These are phyloP conservation scores for Borovskyia barvae DNA, from an alignment of 208 protist species.

Conservation along the genomic window DNA sequence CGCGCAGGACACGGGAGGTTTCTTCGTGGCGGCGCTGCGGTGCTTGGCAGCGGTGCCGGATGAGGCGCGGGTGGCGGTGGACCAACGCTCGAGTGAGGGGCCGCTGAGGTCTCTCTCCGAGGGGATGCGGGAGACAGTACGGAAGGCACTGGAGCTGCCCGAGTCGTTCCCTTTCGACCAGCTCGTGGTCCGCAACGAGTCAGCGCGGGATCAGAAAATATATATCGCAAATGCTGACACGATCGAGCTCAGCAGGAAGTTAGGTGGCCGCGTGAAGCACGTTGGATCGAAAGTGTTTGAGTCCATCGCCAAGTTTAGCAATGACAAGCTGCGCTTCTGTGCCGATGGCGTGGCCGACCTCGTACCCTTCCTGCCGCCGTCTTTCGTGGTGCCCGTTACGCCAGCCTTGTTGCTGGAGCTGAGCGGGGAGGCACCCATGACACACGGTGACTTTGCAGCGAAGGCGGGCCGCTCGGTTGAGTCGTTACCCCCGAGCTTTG, in stretches of 20 bases:
- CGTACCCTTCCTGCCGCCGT: conserved; percentile 39
- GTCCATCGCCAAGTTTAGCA: conserved; percentile 75
- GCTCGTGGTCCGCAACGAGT: conserved; percentile 63
- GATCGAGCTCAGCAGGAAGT: conserved; percentile 41
- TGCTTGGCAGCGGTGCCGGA: conserved; percentile 59
- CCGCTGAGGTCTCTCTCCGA: conserved; percentile 46
- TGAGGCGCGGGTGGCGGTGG: conserved; percentile 6
- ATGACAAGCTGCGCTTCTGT: conserved; percentile 75
- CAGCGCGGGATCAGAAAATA: conserved; percentile 68
- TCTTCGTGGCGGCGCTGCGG: conserved; percentile 94
- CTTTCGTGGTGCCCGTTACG: conserved; percentile 42
- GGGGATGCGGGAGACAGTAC: conserved; percentile 35
- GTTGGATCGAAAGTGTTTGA: conserved; percentile 88
- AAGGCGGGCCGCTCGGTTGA: conserved; percentile 16
- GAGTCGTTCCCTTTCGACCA: conserved; percentile 54
- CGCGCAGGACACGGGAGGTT: conserved; percentile 95
- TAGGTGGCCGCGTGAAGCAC: conserved; percentile 65
- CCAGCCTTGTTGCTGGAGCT: conserved; percentile 49
- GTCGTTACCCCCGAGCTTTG: conserved; percentile 42
- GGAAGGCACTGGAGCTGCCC: conserved; percentile 46
- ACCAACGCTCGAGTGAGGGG: conserved; percentile 1
- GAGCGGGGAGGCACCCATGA: conserved; percentile 29
- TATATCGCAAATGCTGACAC: conserved; percentile 68
- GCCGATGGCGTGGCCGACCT: conserved; percentile 64
- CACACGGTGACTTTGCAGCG: conserved; percentile 33